A percentile compares a stretch with the other conserved stretches of the same genome.
Conservation (phyloP, 2,329 filamentous ascomycete genomes). For the Sporothrix sp. region DNA sequence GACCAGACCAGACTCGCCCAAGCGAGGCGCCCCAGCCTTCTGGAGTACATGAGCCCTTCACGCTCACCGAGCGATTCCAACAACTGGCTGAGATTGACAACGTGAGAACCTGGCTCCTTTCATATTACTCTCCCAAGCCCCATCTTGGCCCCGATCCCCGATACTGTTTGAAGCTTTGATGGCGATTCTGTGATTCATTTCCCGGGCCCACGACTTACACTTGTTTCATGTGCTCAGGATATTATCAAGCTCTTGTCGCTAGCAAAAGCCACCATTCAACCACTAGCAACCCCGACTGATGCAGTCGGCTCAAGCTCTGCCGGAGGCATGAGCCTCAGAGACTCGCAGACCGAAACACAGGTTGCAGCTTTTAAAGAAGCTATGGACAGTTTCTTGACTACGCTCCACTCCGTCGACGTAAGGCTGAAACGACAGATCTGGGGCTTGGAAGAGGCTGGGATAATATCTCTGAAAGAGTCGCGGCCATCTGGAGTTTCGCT, state of each 20-base stretch:
- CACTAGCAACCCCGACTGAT: conserved; percentile 40
- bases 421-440: conserved; percentile 65
- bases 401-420: conserved; percentile 65
- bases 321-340: conserved; percentile 9
- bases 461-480: conserved; percentile 46
- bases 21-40: not conserved
- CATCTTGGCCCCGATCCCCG: not conserved
- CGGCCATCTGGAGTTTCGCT: conserved; percentile 25
- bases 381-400: conserved; percentile 58
- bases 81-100: conserved; percentile 73
- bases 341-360: conserved; percentile 33
- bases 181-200: too few relatives aligned
- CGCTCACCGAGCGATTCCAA: conserved; percentile 65
- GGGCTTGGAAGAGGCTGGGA: conserved; percentile 70
- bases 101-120: conserved; percentile 27
- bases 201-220: not conserved
- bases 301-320: not conserved
- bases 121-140: conserved; percentile 25
- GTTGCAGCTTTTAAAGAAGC: conserved; percentile 48
- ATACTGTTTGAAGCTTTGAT: not conserved
- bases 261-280: conserved; percentile 50
- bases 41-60: conserved; percentile 45
- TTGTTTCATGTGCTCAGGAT: conserved; percentile 26
- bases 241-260: conserved; percentile 37
- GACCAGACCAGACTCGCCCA: not conserved